These are phyloP conservation scores for Colletotrichum musae DNA, from an alignment of 2,329 filamentous ascomycete species.

Conservation along the genomic window DNA sequence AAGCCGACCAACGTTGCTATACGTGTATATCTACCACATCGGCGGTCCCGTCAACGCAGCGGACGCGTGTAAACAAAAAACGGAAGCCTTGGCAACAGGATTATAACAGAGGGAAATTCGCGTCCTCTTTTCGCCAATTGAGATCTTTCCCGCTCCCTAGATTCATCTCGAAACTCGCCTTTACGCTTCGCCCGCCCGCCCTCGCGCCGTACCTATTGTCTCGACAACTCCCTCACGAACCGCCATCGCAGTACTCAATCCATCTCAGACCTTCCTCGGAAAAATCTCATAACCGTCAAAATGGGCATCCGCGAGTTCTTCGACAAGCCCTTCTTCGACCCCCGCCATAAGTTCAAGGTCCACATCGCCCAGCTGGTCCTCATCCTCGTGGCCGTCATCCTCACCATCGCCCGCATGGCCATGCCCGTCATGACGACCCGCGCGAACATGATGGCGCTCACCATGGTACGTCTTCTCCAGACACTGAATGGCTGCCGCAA, in stretches of 20 bases:
- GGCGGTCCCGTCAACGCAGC: neutral
- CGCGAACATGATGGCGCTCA: conserved; percentile 38
- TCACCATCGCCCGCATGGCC: conserved; percentile 29
- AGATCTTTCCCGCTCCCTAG: neutral
- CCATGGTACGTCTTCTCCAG: conserved; percentile 17
- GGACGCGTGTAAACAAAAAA: conserved; percentile 10
- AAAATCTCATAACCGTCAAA: neutral
- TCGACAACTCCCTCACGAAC: neutral
- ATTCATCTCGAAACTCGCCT: neutral
- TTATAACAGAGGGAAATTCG: neutral
- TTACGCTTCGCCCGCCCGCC: neutral
- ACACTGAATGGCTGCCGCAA: no score
- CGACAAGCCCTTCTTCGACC: conserved; percentile 31
- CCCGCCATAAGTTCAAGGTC: conserved; percentile 35
- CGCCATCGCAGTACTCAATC: neutral
- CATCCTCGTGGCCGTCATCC: conserved; percentile 25
- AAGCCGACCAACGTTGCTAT: conserved; percentile 5
- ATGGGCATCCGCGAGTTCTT: conserved; percentile 29
- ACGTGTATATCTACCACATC: neutral
- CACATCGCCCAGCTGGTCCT: conserved; percentile 30
- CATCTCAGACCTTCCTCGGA: neutral
- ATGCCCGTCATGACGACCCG: conserved; percentile 23
- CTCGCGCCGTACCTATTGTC: neutral
- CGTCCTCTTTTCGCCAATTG: neutral
- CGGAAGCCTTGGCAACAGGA: neutral